Conservation (phyloP, 805 yeast species). For the Danielia reshetovae region DNA sequence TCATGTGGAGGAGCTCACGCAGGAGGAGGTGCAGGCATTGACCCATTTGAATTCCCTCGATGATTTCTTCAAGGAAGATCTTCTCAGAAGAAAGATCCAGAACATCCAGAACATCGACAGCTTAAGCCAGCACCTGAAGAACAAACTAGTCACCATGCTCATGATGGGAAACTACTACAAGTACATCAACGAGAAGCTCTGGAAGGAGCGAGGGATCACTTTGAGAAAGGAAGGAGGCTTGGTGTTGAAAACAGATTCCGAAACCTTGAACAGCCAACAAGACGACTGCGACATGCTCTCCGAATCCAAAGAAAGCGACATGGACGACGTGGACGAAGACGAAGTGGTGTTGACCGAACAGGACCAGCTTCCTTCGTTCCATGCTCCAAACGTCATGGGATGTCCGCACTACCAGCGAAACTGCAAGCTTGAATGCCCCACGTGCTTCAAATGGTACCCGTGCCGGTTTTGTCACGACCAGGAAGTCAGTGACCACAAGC, state of each 20-base stretch:
- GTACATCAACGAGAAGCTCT: constrained; percentile 34
- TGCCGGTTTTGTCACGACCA: constrained; percentile 86
- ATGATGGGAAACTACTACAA: constrained; percentile 68
- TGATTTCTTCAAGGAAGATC: constrained; percentile 35
- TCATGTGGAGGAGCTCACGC: constrained; percentile 32
- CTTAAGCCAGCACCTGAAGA: constrained; percentile 41
- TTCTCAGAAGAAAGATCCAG: constrained; percentile 48
- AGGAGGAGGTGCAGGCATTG: constrained; percentile 31
- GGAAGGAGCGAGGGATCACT: constrained; percentile 3
- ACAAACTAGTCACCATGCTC: constrained; percentile 53
- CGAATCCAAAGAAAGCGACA: not conserved
- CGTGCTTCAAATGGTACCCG: constrained; percentile 69
- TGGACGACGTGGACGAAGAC: constrained; percentile 18
- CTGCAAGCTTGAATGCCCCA: constrained; percentile 78
- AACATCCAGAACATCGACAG: constrained; percentile 36
- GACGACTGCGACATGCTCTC: constrained; percentile 3
- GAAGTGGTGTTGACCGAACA: constrained; percentile 45
- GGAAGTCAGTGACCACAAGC: constrained; percentile 54
- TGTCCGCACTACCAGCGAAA: constrained; percentile 80
- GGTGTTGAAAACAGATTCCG: not conserved
- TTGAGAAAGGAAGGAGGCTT: not conserved
- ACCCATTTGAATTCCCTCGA: constrained; percentile 33
- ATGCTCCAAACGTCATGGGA: constrained; percentile 52
- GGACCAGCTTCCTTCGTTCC: constrained; percentile 49
- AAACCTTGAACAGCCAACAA: too few species aligned